Evolutionary conservation across 2,329 filamentous ascomycete genomes (phyloP).

Genomic region (Nemania sp.): DNA sequence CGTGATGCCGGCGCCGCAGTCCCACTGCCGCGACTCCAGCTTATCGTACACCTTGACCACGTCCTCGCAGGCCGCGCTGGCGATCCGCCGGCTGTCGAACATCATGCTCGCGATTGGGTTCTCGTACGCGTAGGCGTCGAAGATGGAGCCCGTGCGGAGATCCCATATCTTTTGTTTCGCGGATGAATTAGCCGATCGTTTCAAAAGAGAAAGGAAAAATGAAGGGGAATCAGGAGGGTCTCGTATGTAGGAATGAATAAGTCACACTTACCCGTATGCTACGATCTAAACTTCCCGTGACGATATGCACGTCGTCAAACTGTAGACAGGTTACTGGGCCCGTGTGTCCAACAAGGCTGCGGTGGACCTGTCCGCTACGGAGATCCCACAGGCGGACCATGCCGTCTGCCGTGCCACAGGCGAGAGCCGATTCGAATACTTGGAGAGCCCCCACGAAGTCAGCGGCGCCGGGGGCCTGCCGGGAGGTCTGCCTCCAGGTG

Average conservation of each 20-base stretch:
- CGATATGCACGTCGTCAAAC: slow-evolving; percentile 93
- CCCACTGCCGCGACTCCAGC: slow-evolving; percentile 93
- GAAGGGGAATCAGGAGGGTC: neutral
- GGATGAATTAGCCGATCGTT: neutral
- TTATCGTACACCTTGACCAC: slow-evolving; percentile 99
- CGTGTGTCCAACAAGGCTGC: slow-evolving; percentile 93
- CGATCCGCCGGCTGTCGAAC: slow-evolving; percentile 90
- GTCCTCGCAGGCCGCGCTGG: slow-evolving; percentile 85
- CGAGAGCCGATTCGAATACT: slow-evolving; percentile 93
- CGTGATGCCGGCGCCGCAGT: slow-evolving; percentile 82
- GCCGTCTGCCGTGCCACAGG: slow-evolving; percentile 94
- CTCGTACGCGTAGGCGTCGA: slow-evolving; percentile 95
- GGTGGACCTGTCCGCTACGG: slow-evolving; percentile 93
- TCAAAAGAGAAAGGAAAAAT: neutral
- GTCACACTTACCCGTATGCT: slow-evolving; percentile 80
- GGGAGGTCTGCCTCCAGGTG: slow-evolving; percentile 74
- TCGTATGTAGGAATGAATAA: neutral
- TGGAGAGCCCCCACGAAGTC: slow-evolving; percentile 95
- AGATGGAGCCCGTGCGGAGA: slow-evolving; percentile 91
- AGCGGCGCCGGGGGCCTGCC: slow-evolving; percentile 68
- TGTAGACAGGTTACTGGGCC: slow-evolving; percentile 92
- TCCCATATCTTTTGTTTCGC: slow-evolving; percentile 83
- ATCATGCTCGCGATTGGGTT: slow-evolving; percentile 92
- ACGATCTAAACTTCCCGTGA: slow-evolving; percentile 89
- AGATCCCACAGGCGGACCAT: slow-evolving; percentile 98